A percentile compares a stretch with the other conserved stretches of the same genome.
phyloP scores from a whole-genome alignment of 805 yeast species.

The Brettanomyces custersianus region DNA sequence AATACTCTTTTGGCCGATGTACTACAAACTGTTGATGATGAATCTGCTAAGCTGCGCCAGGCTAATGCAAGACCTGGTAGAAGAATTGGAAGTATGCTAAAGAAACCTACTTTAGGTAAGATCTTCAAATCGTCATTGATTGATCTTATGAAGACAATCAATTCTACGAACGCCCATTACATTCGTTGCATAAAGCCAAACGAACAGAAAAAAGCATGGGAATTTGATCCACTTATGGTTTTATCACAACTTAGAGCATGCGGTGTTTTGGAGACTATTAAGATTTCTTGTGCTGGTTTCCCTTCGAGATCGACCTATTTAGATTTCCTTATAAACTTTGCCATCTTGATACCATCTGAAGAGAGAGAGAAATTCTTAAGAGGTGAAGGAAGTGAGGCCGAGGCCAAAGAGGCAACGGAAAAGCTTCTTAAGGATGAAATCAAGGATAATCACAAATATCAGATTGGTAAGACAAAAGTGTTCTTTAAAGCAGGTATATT shows the following conservation, averaged over 20 bases:
- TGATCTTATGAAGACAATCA: conserved; percentile 86
- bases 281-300: conserved; percentile 96
- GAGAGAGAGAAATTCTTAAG: conserved; percentile 57
- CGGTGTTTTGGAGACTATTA: conserved; percentile 95
- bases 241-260: conserved; percentile 93
- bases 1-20: conserved; percentile 61
- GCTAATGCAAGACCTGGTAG: conserved; percentile 24
- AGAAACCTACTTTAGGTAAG: conserved; percentile 90
- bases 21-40: conserved; percentile 53
- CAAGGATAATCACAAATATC: conserved; percentile 62
- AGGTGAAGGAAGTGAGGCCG: conserved; percentile 41
- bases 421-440: conserved; percentile 58
- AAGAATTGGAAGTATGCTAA: conserved; percentile 21
- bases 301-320: conserved; percentile 94
- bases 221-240: conserved; percentile 91
- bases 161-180: conserved; percentile 92
- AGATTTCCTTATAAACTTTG: conserved; percentile 86
- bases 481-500: conserved; percentile 96
- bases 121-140: conserved; percentile 88
- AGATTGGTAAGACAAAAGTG: conserved; percentile 86
- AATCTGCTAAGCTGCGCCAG: conserved; percentile 34
- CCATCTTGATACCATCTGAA: conserved; percentile 65
- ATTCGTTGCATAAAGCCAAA: conserved; percentile 97
- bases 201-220: conserved; percentile 91
- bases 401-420: conserved; percentile 56